Evolutionary conservation across 306 rosid species (phyloP), one percentile per base, ranked within the genome.

Genomic region (Crotalaria pallida): DNA sequence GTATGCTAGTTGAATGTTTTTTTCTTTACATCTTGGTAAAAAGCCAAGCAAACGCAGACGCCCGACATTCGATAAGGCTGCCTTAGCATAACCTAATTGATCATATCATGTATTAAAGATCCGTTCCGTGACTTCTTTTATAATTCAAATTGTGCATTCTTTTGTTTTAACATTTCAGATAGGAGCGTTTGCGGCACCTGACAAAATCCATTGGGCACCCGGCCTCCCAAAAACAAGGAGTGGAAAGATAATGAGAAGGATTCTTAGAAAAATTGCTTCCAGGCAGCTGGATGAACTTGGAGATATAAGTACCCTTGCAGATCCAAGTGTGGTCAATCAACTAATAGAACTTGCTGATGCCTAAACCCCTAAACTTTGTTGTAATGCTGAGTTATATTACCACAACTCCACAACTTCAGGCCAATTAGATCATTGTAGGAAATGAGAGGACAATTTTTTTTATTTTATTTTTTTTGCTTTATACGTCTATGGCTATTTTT

Each of bases 191-290:
- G 97, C 99, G 23, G 95, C 99, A 72, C 99, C 99, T 0, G 97
- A 95, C 79, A 87, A 76, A 83, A 91, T 95, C 73, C 99, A 95
- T 71, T 95, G 99, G 99, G 99, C 97, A 0, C 99, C 97, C 44
- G 90, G 92, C 77, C 99, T 95, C 64, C 99, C 99, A 6, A 95
- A 95, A 85, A 94, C 99, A 9, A 95, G 97, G 82, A 95, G 97
- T 24, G 99, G 99, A 68, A 95, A 95, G 87, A 95, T 95, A 78
- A 95, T 95, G 97, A 86, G 99, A 72, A 88, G 99, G 74, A 89
- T 91, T 84, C 84, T 95, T 49, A 80, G 99, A 38, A 95, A 95
- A 84, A 91, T 95, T 73, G 99, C 99, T 52, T 80, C 99, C 4
- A 80, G 86, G 81, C 99, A 95, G 76, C 80, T 94, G 59, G 86